Conservation (phyloP, 257 asterid species). For the Penstemon barbatus region DNA sequence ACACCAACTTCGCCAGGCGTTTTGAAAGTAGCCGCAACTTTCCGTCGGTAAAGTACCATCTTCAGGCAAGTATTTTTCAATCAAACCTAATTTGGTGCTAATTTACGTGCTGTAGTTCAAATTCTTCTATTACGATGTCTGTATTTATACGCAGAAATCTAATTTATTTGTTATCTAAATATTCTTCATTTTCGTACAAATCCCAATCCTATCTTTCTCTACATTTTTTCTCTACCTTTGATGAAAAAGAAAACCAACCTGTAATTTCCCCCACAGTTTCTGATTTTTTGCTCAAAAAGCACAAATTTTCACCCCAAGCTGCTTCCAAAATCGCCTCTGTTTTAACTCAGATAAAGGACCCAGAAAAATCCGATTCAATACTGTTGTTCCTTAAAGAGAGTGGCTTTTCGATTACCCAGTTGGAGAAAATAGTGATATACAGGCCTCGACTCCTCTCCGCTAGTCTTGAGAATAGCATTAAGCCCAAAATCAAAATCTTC, state of each 20-base stretch:
- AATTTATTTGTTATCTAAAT: neutral
- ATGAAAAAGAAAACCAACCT: neutral
- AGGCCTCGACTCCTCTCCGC: conserved; percentile 28
- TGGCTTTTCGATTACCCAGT: conserved; percentile 26
- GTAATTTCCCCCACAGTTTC: neutral
- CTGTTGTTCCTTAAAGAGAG: conserved; percentile 27
- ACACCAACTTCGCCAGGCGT: too few species aligned
- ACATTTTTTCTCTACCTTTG: conserved; percentile 20
- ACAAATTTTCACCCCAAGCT: conserved; percentile 30
- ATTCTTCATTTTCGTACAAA: neutral
- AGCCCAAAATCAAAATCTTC: conserved; percentile 28
- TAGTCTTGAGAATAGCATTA: conserved; percentile 28
- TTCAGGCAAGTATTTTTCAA: too few species aligned
- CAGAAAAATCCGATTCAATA: conserved; percentile 28
- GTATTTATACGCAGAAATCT: too few species aligned
- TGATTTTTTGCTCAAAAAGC: conserved; percentile 20
- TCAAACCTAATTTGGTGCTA: too few species aligned
- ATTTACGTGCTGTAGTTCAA: too few species aligned
- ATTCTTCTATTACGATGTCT: too few species aligned
- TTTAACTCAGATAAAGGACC: conserved; percentile 18
- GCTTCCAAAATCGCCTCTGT: conserved; percentile 32
- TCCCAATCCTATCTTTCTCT: conserved; percentile 6
- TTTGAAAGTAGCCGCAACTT: too few species aligned
- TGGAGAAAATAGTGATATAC: conserved; percentile 31
- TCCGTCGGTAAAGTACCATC: too few species aligned